Evolutionary conservation across 2,329 filamentous ascomycete genomes (phyloP).

Genomic region (Alternaria conjuncta): DNA sequence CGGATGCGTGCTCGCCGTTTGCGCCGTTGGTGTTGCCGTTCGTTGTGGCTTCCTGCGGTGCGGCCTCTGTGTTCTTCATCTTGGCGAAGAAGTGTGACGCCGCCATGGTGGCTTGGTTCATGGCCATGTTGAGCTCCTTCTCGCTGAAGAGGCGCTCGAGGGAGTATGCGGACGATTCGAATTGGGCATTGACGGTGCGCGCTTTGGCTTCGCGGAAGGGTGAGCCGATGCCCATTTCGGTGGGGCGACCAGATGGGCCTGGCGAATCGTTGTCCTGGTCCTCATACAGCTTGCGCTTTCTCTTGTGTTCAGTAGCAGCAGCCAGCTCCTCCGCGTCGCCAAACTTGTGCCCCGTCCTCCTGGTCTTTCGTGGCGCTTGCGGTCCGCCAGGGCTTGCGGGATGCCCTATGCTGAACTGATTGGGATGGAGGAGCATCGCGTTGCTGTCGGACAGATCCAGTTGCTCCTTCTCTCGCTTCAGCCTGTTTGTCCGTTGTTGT

Average conservation of each 20-base stretch:
- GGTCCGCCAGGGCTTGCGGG: conserved; percentile 68
- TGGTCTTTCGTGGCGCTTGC: conserved; percentile 67
- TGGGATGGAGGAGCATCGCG: conserved; percentile 68
- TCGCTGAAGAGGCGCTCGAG: conserved; percentile 71
- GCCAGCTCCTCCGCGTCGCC: conserved; percentile 56
- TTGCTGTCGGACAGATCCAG: conserved; percentile 71
- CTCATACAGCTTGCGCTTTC: conserved; percentile 64
- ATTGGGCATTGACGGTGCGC: conserved; percentile 60
- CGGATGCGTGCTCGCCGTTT: conserved; percentile 46
- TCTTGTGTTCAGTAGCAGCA: conserved; percentile 58
- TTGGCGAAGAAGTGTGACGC: conserved; percentile 65
- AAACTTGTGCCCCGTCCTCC: conserved; percentile 65
- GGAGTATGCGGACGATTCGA: conserved; percentile 65
- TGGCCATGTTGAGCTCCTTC: conserved; percentile 68
- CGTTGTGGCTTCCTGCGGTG: conserved; percentile 33
- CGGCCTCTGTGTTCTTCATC: conserved; percentile 50
- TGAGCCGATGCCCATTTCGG: conserved; percentile 56
- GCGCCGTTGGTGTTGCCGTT: conserved; percentile 42
- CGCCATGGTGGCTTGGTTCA: conserved; percentile 66
- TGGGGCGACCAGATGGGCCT: conserved; percentile 56
- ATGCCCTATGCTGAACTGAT: conserved; percentile 70
- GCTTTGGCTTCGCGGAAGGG: conserved; percentile 62
- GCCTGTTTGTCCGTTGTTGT: conserved; percentile 61
- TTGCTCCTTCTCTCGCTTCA: conserved; percentile 71
- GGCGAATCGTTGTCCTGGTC: conserved; percentile 67